Conservation (phyloP, 176 grass and related monocot species). For the Ensete ventricosum region DNA sequence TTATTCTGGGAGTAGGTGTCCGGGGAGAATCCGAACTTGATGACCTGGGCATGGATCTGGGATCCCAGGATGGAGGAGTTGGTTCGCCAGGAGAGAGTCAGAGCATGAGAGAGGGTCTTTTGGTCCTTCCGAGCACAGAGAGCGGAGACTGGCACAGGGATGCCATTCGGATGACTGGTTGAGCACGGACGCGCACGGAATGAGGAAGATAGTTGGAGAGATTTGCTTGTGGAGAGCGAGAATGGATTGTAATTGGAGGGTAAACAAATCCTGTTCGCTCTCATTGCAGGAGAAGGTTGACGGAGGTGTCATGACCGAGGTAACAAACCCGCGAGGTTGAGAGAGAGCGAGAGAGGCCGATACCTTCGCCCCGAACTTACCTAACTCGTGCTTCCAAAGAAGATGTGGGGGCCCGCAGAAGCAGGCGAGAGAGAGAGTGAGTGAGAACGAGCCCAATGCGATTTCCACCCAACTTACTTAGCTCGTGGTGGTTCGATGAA, state of each 20-base stretch:
- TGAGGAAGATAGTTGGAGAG: neutral
- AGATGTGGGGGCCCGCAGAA: no score
- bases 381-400: no score
- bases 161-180: neutral
- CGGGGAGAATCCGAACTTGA: conserved; percentile 32
- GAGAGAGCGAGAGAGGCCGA: no score
- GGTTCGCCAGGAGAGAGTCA: conserved; percentile 15
- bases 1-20: conserved; percentile 47
- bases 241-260: neutral
- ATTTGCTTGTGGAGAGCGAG: neutral
- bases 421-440: no score
- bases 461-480: no score
- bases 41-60: conserved; percentile 24
- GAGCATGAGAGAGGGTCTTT: conserved; percentile 23
- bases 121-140: conserved; percentile 13
- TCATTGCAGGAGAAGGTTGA: neutral
- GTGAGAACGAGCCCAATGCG: no score
- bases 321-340: no score
- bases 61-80: neutral
- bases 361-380: no score
- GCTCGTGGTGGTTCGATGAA: no score
- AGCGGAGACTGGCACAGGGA: neutral
- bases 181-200: no score
- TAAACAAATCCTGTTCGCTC: neutral
- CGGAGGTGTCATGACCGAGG: no score